A percentile compares a stretch with the other conserved stretches of the same genome.
Evolutionary conservation across 176 grass and related monocot genomes (phyloP).

Genomic region (Ampelocalamus luodianensis): DNA sequence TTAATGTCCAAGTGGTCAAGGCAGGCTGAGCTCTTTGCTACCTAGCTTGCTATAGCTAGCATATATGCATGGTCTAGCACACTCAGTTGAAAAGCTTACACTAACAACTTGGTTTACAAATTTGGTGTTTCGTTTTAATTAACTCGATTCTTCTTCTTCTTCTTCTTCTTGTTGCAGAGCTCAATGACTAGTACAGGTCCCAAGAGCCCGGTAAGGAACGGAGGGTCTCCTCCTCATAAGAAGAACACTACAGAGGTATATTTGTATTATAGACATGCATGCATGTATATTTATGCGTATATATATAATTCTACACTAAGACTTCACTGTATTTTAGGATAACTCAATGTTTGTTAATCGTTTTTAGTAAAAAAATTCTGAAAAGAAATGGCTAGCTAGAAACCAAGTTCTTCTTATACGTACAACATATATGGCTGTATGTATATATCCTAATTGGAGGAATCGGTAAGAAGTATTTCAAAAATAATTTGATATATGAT

Average conservation of each 20-base stretch:
- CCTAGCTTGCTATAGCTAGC: not conserved
- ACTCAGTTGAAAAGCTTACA: not conserved
- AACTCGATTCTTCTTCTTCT: not conserved
- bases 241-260: constrained; percentile 46
- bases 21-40: not conserved
- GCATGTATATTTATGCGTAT: not conserved
- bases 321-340: not conserved
- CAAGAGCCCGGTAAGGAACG: constrained; percentile 48
- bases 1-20: constrained; percentile 5
- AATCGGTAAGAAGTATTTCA: not conserved
- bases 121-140: not conserved
- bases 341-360: not conserved
- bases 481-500: not conserved
- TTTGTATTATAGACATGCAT: no score
- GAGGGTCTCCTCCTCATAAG: constrained; percentile 52
- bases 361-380: not conserved
- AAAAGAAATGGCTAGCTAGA: not conserved
- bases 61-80: not conserved
- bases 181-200: constrained; percentile 34
- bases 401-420: not conserved
- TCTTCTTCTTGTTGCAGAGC: not conserved
- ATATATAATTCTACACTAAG: not conserved
- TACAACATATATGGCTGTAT: not conserved
- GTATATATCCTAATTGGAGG: not conserved
- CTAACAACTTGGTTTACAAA: not conserved